A percentile compares a stretch with the other conserved stretches of the same genome.
These are phyloP conservation scores for Quercus berberidifolia DNA, from an alignment of 306 rosid species.

Conservation along the genomic window DNA sequence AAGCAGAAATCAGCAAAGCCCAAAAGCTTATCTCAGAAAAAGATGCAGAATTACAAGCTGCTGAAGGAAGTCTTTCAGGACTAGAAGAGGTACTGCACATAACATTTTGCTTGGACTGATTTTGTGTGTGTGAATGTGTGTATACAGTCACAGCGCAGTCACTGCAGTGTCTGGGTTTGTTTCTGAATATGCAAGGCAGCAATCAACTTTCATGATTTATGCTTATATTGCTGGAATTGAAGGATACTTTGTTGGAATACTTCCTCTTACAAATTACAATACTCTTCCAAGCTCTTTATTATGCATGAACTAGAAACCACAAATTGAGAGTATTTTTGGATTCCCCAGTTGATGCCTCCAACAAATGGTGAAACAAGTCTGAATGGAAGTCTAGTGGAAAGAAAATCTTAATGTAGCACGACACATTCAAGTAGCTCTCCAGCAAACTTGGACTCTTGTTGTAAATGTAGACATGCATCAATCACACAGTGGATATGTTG, in stretches of 20 bases:
- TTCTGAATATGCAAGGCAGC: neutral
- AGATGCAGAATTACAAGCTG: conserved; percentile 64
- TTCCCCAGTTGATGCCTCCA: neutral
- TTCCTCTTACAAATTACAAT: too few relatives aligned
- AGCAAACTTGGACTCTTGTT: neutral
- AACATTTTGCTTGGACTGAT: conserved; percentile 23
- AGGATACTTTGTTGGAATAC: neutral
- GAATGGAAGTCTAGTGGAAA: conserved; percentile 3
- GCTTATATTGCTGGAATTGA: neutral
- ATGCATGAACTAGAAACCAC: neutral
- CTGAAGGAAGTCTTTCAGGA: conserved; percentile 85
- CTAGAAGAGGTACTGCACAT: conserved; percentile 68
- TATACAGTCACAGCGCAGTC: conserved; percentile 11
- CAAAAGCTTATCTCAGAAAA: conserved; percentile 64
- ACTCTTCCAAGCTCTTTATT: neutral
- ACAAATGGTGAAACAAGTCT: neutral
- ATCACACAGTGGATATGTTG: conserved; percentile 1
- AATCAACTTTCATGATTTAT: neutral
- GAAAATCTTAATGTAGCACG: conserved; percentile 6
- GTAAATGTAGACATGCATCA: neutral
- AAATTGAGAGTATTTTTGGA: neutral
- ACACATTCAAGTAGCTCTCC: neutral
- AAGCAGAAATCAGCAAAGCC: conserved; percentile 66
- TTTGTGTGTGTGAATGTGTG: neutral
- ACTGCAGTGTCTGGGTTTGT: neutral